Base-by-base conservation (phyloP, 2,329 filamentous ascomycete species). In the Colletotrichum camelliae region DNA sequence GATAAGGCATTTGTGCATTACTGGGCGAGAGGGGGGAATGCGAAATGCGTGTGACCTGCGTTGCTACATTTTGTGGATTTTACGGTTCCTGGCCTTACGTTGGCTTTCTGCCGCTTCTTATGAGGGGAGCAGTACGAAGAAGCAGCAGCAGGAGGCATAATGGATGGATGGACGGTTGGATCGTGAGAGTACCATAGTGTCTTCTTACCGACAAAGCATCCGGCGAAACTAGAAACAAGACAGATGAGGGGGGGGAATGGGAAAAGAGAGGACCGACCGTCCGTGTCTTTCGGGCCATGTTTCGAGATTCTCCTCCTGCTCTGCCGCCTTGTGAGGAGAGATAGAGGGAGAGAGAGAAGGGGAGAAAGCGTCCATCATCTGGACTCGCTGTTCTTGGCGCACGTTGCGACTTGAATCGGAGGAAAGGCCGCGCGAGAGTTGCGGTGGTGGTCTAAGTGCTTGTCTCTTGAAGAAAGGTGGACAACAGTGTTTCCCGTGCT, bases 351-450 rank as follows among this genome's bases (percentile, higher is more conserved):
- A 35, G 8, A 39, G 37, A 39, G 39, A 48, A 48, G n/a, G 43
- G 43, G 58, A 61, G 29, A 61, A 61, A 61, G n/a, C 55, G 33
- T 18, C 74, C 70, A 66, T 76, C 74, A 74, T 76, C 74, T 74
- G 64, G 65, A 73, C 21, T 76, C 74, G 69, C 39, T 31, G 18
- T 69, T 55, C 73, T 75, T 75, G 74, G 70, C 70, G 64, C 70
- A 76, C 74, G 74, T 74, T 74, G 74, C 58, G 58, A 76, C 57
- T 71, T 72, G 67, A 66, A 61, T 66, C 29, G 72, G 61, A 60
- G 61, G 12, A 55, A 65, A 35, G 64, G 71, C 69, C 21, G 57
- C 16, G n/a, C 33, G 61, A 37, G 35, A 27, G 21, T 29, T 58
- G 24, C 24, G 21, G 13, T 29, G 21, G 55, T 58, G 27, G 27